phyloP scores from a whole-genome alignment of 2,329 filamentous ascomycete genomes.

The Cercospora sesami region DNA sequence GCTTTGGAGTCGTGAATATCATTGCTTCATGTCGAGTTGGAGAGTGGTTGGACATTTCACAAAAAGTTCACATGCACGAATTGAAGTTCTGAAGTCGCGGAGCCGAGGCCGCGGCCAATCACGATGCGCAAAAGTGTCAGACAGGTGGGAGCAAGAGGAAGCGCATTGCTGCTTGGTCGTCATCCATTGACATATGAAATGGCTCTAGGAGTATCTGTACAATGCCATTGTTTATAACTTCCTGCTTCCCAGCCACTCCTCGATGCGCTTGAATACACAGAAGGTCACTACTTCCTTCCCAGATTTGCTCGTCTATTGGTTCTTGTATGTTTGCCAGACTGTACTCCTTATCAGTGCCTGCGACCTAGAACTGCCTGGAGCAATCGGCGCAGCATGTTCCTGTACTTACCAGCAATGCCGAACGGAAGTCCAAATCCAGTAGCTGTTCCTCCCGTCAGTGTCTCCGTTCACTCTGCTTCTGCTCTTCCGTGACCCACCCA shows the following conservation, averaged over 20 bases:
- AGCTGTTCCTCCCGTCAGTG: constrained; percentile 50
- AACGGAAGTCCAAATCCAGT: constrained; percentile 62
- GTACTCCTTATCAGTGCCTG: constrained; percentile 26
- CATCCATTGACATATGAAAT: constrained; percentile 17
- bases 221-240: constrained; percentile 15
- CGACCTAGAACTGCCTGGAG: not conserved
- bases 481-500: constrained; percentile 54
- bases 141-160: constrained; percentile 1
- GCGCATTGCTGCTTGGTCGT: constrained; percentile 3
- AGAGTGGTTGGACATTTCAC: not conserved
- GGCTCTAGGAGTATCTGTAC: constrained; percentile 11
- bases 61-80: constrained; percentile 12
- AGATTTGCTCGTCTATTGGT: constrained; percentile 41
- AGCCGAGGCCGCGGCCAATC: constrained; percentile 8
- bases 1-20: not conserved
- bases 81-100: constrained; percentile 10
- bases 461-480: constrained; percentile 6
- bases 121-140: constrained; percentile 9
- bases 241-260: not conserved
- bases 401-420: constrained; percentile 61
- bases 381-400: not conserved
- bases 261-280: not conserved
- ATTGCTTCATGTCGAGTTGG: not conserved
- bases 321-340: constrained; percentile 71
- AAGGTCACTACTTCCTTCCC: not conserved